phyloP scores from a whole-genome alignment of 805 yeast genomes.

The Starmerella sp. region DNA sequence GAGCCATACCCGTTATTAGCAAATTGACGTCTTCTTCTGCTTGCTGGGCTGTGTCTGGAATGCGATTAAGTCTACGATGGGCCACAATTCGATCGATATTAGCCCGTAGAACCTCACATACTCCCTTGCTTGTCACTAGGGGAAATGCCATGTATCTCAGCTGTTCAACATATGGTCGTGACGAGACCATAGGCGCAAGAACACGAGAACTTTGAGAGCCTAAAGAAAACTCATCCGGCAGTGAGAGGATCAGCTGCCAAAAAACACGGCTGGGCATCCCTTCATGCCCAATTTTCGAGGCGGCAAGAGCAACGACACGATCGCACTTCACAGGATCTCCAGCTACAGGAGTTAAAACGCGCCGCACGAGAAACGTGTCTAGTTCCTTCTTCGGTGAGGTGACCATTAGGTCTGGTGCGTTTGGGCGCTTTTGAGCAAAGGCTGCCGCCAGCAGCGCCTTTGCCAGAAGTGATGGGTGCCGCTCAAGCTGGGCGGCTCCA shows the following conservation, averaged over 20 bases:
- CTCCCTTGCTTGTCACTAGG: slow-evolving; percentile 16
- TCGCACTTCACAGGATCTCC: neutral
- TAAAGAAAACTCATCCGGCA: slow-evolving; percentile 2
- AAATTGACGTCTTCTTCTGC: slow-evolving; percentile 24
- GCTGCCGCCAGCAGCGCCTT: slow-evolving; percentile 23
- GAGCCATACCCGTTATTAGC: slow-evolving; percentile 23
- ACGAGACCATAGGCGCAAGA: slow-evolving; percentile 11
- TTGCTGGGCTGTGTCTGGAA: slow-evolving; percentile 7
- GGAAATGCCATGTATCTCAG: slow-evolving; percentile 26
- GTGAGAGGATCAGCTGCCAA: slow-evolving; percentile 24
- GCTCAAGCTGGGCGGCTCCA: neutral
- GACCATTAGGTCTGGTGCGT: neutral
- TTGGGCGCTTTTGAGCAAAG: slow-evolving; percentile 21
- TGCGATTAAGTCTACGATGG: neutral
- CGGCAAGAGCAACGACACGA: slow-evolving; percentile 9
- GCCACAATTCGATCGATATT: slow-evolving; percentile 10
- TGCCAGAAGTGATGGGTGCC: slow-evolving; percentile 9
- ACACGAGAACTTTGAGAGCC: neutral
- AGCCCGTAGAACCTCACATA: slow-evolving; percentile 14
- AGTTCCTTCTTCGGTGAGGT: neutral
- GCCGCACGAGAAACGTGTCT: slow-evolving; percentile 1
- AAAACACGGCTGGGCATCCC: slow-evolving; percentile 21
- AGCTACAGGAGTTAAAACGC: slow-evolving; percentile 3
- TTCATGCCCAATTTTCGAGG: neutral
- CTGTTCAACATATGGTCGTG: slow-evolving; percentile 28